Conservation (phyloP, 805 yeast genomes). For the Cyberlindnera xylosilytica region DNA sequence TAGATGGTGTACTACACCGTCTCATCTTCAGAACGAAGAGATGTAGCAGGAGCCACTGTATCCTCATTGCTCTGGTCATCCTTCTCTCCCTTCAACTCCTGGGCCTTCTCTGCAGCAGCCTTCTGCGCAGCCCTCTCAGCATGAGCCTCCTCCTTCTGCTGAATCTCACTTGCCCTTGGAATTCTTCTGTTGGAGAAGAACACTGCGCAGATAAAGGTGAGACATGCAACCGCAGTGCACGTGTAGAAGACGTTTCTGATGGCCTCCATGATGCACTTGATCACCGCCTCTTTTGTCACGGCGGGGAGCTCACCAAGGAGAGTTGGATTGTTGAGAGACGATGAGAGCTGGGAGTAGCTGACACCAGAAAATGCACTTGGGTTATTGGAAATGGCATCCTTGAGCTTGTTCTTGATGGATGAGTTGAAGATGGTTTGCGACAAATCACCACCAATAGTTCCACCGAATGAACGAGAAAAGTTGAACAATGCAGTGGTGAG, state of each 20-base stretch:
- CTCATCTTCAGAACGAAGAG: too few species aligned
- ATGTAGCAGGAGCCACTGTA: too few species aligned
- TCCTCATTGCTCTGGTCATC: too few species aligned
- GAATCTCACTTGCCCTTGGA: slow-evolving; percentile 30
- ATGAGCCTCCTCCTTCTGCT: slow-evolving; percentile 12
- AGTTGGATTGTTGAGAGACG: slow-evolving; percentile 2
- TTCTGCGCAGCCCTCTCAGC: too few species aligned
- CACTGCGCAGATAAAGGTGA: slow-evolving; percentile 30
- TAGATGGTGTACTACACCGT: too few species aligned
- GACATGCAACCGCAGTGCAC: slow-evolving; percentile 35
- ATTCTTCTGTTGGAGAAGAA: slow-evolving; percentile 41
- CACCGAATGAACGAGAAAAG: slow-evolving; percentile 40
- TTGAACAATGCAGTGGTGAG: slow-evolving; percentile 41
- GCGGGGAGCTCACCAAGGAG: not conserved
- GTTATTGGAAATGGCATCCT: not conserved
- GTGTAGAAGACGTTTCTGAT: slow-evolving; percentile 40
- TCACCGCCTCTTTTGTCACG: slow-evolving; percentile 12
- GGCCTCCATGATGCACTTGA: slow-evolving; percentile 31
- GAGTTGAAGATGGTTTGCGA: slow-evolving; percentile 38
- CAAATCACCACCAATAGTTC: slow-evolving; percentile 37
- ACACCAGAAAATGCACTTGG: not conserved
- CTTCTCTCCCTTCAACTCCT: too few species aligned
- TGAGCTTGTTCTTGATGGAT: slow-evolving; percentile 13
- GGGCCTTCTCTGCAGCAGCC: too few species aligned
- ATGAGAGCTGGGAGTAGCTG: not conserved